phyloP scores from a whole-genome alignment of 305 asterid species.

The Nicotiana rustica region DNA sequence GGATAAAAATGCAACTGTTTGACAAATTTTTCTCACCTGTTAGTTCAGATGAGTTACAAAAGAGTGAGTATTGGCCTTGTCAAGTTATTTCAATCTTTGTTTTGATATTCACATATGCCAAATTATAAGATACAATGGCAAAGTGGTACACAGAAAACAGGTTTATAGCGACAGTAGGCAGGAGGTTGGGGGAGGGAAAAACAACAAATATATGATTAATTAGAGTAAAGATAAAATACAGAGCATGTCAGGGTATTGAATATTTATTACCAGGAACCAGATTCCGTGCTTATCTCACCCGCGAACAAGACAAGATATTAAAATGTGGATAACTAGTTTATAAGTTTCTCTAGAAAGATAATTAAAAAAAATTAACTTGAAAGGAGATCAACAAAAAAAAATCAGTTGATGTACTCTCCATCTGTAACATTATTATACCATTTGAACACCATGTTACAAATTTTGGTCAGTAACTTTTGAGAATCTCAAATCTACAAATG shows the following conservation, averaged over 20 bases:
- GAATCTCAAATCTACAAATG: neutral
- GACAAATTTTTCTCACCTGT: constrained; percentile 95
- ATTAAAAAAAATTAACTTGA: neutral
- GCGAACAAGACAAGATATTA: neutral
- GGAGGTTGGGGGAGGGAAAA: neutral
- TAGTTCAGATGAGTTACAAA: constrained; percentile 35
- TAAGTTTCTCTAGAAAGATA: neutral
- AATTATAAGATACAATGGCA: neutral
- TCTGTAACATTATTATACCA: neutral
- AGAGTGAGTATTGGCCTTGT: constrained; percentile 17
- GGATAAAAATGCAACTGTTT: constrained; percentile 84
- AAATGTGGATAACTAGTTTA: neutral
- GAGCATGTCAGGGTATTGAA: neutral
- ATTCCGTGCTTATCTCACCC: neutral
- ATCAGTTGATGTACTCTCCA: neutral
- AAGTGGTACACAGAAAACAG: neutral
- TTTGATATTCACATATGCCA: neutral
- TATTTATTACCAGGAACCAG: neutral
- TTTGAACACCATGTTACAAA: neutral
- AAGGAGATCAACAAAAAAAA: neutral
- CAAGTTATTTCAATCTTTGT: constrained; percentile 13
- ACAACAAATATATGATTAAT: neutral
- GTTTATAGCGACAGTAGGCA: neutral
- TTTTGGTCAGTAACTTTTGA: neutral
- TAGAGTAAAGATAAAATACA: neutral